Percentiles rank a stretch among this genome's conserved stretches.
These are phyloP conservation scores for Austroboletus eburneus DNA, from an alignment of 768 basidiomycete genomes.

Conservation along the genomic window DNA sequence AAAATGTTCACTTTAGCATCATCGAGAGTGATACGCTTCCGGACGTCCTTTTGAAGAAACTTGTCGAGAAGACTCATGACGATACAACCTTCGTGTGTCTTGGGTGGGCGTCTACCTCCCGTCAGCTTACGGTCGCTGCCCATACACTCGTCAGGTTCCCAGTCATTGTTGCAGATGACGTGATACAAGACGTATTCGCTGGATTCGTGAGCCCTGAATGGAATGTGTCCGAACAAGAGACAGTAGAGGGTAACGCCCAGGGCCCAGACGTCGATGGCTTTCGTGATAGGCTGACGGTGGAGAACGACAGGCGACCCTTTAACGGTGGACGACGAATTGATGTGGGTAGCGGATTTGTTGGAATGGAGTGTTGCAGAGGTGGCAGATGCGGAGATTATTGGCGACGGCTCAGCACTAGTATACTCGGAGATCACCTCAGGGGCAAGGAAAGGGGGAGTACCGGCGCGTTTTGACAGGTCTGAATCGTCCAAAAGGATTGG, in stretches of 20 bases:
- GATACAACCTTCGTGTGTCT: conserved; percentile 49
- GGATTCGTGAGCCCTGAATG: conserved; percentile 57
- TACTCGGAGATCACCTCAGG: conserved; percentile 88
- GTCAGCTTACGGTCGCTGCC: conserved; percentile 65
- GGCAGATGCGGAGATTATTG: conserved; percentile 30
- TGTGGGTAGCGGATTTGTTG: conserved; percentile 26
- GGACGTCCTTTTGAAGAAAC: conserved; percentile 78
- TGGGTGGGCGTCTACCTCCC: conserved; percentile 52
- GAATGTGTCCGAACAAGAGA: conserved; percentile 82
- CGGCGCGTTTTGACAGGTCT: conserved; percentile 86
- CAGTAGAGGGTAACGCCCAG: conserved; percentile 95
- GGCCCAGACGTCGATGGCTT: conserved; percentile 97
- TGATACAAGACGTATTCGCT: conserved; percentile 77
- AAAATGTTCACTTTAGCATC: conserved; percentile 67
- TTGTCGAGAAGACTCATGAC: conserved; percentile 70
- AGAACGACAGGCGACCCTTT: conserved; percentile 21
- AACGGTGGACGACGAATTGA: conserved; percentile 28
- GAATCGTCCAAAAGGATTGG: conserved; percentile 76
- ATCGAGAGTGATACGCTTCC: conserved; percentile 68
- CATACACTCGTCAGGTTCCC: conserved; percentile 63
- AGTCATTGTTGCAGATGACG: conserved; percentile 74
- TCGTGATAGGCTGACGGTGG: conserved; percentile 62
- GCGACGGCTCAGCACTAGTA: conserved; percentile 33
- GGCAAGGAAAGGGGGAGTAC: conserved; percentile 93
- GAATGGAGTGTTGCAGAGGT: conserved; percentile 30